Percentiles rank a stretch among this genome's conserved stretches.
phyloP scores from a whole-genome alignment of 306 rosid genomes.

The Sphenostylis stenocarpa region DNA sequence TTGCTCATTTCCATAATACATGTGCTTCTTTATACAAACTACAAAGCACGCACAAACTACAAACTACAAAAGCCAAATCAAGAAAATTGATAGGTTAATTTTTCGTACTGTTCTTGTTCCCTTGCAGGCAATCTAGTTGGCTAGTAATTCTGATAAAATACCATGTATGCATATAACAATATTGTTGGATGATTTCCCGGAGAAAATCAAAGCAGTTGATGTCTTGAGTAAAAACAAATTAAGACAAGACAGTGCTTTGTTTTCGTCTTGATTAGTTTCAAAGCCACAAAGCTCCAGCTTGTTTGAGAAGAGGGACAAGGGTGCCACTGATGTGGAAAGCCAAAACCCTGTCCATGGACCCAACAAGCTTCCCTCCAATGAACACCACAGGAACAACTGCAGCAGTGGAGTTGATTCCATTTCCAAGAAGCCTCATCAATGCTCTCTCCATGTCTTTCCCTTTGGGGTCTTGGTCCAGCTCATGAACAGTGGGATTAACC shows the following conservation, averaged over 20 bases:
- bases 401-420: constrained; percentile 37
- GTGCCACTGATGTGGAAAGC: constrained; percentile 85
- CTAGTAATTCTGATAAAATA: background rate
- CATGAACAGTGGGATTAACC: constrained; percentile 75
- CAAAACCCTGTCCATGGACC: constrained; percentile 84
- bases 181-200: background rate
- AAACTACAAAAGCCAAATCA: background rate
- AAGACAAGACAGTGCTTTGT: background rate
- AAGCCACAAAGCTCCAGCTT: constrained; percentile 95
- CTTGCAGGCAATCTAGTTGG: background rate
- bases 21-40: constrained; percentile 17
- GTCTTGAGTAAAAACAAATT: background rate
- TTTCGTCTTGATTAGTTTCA: background rate
- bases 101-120: background rate
- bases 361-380: constrained; percentile 82
- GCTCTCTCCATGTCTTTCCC: constrained; percentile 71
- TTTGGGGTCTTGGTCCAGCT: constrained; percentile 65
- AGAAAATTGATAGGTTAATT: background rate
- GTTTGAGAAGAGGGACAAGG: constrained; percentile 88
- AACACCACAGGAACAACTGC: constrained; percentile 70
- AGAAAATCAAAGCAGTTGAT: background rate
- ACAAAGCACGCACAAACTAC: background rate
- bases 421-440: constrained; percentile 51
- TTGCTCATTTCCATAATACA: background rate
- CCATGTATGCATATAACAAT: background rate